These are phyloP conservation scores for Rhizopogon vesiculosus DNA, from an alignment of 768 basidiomycete species.

Conservation along the genomic window DNA sequence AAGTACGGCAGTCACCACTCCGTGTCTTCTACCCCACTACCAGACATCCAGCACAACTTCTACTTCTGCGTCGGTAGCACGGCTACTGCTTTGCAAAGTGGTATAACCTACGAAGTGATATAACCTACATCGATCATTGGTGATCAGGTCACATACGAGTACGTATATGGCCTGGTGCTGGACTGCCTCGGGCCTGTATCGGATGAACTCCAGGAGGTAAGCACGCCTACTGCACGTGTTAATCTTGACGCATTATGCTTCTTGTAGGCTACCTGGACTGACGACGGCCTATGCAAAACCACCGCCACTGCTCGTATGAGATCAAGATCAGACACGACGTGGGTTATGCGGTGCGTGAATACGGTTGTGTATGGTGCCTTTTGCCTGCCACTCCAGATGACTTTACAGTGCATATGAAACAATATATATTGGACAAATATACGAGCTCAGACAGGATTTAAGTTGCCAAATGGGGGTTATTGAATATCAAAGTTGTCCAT, in stretches of 20 bases:
- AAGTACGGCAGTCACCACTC: conserved; percentile 16
- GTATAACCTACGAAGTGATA: conserved; percentile 17
- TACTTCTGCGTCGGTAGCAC: conserved; percentile 37
- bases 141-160: conserved; percentile 48
- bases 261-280: conserved; percentile 43
- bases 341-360: neutral
- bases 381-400: no score
- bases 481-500: no score
- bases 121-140: conserved; percentile 35
- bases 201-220: conserved; percentile 49
- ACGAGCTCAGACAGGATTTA: no score
- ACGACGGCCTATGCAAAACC: conserved; percentile 47
- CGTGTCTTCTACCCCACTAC: neutral
- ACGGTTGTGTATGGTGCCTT: neutral
- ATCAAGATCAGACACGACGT: neutral
- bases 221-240: conserved; percentile 1
- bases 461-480: no score
- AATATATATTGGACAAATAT: neutral
- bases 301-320: neutral
- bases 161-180: conserved; percentile 30
- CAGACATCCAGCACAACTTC: neutral
- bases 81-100: conserved; percentile 44
- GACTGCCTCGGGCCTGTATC: conserved; percentile 48
- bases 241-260: neutral
- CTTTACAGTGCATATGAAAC: neutral